Evolutionary conservation across 305 asterid species (phyloP).

Genomic region (Solanum hybrid): DNA sequence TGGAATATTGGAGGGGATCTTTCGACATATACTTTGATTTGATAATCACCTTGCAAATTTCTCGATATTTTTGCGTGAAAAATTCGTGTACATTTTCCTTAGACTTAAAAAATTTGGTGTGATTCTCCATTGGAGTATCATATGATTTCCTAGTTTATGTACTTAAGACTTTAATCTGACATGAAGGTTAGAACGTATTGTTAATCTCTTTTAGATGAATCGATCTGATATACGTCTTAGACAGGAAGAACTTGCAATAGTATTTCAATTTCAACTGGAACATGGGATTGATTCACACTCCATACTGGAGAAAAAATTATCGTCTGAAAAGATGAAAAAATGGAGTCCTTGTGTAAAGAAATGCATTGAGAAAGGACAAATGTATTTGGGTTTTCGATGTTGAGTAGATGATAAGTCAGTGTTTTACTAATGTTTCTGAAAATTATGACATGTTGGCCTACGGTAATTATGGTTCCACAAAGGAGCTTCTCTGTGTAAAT

Average conservation of each 20-base stretch:
- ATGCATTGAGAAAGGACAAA: background rate
- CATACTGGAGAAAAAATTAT: background rate
- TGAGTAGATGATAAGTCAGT: slow-evolving; percentile 60
- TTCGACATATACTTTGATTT: background rate
- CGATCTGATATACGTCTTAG: background rate
- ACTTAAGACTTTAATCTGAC: too few relatives aligned
- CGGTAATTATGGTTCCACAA: slow-evolving; percentile 13
- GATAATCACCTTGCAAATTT: background rate
- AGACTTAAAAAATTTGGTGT: too few relatives aligned
- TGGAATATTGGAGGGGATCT: background rate
- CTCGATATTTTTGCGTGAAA: background rate
- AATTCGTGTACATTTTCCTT: background rate
- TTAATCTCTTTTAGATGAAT: background rate
- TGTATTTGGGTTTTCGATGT: background rate
- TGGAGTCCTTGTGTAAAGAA: background rate
- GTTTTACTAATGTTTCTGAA: slow-evolving; percentile 26
- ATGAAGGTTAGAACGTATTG: too few relatives aligned
- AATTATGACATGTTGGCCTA: slow-evolving; percentile 15
- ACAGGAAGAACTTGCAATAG: background rate
- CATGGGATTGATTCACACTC: background rate
- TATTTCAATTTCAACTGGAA: background rate
- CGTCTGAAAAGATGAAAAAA: background rate
- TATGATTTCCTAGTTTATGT: too few relatives aligned
- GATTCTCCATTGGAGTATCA: too few relatives aligned
- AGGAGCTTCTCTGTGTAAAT: slow-evolving; percentile 46